Evolutionary conservation across 2,329 filamentous ascomycete genomes (phyloP).

Genomic region (Fusarium poae): DNA sequence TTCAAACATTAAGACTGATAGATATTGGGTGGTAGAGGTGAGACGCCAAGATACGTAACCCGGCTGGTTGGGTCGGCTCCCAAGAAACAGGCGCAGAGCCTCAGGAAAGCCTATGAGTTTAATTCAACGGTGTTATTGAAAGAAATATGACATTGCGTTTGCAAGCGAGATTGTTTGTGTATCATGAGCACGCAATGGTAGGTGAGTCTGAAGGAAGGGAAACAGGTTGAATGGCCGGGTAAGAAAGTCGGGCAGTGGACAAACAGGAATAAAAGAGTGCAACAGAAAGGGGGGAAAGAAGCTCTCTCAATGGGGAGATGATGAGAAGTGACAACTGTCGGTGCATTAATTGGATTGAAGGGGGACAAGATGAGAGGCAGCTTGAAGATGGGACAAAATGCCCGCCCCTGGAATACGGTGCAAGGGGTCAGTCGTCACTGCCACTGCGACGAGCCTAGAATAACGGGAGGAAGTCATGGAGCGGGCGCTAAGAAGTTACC

Average conservation of each 20-base stretch:
- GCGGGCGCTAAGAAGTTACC: slow-evolving; percentile 32
- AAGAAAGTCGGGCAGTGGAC: not conserved
- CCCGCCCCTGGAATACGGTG: slow-evolving; percentile 19
- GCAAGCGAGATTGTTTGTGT: not conserved
- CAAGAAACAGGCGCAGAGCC: slow-evolving; percentile 19
- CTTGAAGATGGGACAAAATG: not conserved
- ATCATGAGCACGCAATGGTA: not conserved
- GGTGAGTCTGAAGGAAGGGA: not conserved
- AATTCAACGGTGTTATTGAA: slow-evolving; percentile 27
- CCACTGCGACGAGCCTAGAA: not conserved
- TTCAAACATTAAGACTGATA: slow-evolving; percentile 36
- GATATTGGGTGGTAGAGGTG: slow-evolving; percentile 2
- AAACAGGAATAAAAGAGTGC: not conserved
- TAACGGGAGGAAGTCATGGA: not conserved
- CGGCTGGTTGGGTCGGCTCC: slow-evolving; percentile 24
- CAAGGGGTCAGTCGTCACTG: slow-evolving; percentile 3
- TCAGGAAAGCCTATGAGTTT: slow-evolving; percentile 10
- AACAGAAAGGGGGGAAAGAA: not conserved
- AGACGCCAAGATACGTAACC: slow-evolving; percentile 31
- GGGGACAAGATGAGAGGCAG: not conserved
- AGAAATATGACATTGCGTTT: slow-evolving; percentile 36
- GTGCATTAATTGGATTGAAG: slow-evolving; percentile 15
- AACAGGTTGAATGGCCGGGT: not conserved
- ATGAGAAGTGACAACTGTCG: slow-evolving; percentile 34
- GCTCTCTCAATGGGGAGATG: not conserved